These are phyloP conservation scores for Aeschynomene evenia DNA, from an alignment of 306 rosid species.

Conservation along the genomic window DNA sequence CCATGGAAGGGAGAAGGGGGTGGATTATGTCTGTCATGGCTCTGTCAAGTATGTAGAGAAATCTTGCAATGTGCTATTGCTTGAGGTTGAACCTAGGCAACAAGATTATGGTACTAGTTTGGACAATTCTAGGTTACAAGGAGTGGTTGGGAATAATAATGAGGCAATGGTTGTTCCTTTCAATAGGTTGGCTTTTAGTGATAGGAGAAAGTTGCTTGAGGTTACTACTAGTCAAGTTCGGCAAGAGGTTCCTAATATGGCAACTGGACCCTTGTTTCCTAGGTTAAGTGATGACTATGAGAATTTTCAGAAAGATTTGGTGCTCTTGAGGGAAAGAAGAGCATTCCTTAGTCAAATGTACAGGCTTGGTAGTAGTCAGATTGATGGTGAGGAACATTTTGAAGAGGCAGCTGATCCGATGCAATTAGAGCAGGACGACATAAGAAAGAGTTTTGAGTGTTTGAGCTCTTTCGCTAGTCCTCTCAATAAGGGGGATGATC, in stretches of 20 bases:
- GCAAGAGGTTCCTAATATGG: conserved; percentile 41
- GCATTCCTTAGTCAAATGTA: conserved; percentile 41
- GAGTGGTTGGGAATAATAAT: conserved; percentile 33
- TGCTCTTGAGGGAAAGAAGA: conserved; percentile 54
- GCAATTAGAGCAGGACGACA: conserved; percentile 44
- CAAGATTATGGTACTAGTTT: conserved; percentile 26
- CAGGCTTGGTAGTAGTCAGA: conserved; percentile 35
- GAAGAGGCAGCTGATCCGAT: conserved; percentile 40
- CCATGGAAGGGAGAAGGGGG: conserved; percentile 73
- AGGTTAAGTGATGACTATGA: conserved; percentile 44
- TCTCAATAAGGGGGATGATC: conserved; percentile 31
- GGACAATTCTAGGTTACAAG: conserved; percentile 45
- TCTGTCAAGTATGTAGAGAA: conserved; percentile 48
- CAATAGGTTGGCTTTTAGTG: conserved; percentile 53
- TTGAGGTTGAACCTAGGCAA: conserved; percentile 58
- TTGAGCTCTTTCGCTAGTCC: conserved; percentile 32
- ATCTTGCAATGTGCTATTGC: conserved; percentile 68
- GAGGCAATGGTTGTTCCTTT: conserved; percentile 52
- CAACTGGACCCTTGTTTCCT: conserved; percentile 62
- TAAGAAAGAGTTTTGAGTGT: conserved; percentile 38
- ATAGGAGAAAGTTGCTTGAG: conserved; percentile 71
- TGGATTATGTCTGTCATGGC: conserved; percentile 58
- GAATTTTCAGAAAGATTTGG: conserved; percentile 46
- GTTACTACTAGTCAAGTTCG: conserved; percentile 45
- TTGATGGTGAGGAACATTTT: conserved; percentile 36